Percentiles rank a stretch among this genome's conserved stretches.
phyloP scores from a whole-genome alignment of 2,329 filamentous ascomycete species.

The Diaporthe destruens region DNA sequence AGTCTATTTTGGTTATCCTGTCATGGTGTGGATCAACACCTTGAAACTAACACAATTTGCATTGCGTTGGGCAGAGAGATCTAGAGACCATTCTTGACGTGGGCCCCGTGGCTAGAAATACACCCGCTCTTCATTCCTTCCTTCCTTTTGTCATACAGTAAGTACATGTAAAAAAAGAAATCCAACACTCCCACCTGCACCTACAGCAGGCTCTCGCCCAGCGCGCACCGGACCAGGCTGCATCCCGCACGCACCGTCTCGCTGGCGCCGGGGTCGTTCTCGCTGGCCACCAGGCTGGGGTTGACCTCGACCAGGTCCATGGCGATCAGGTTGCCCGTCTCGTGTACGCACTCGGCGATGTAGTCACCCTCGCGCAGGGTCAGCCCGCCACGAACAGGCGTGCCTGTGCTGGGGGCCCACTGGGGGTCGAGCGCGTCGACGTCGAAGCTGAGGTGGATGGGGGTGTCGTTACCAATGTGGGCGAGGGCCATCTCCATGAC shows the following conservation, averaged over 20 bases:
- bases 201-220: constrained; percentile 90
- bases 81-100: constrained; percentile 23
- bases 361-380: constrained; percentile 96
- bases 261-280: constrained; percentile 72
- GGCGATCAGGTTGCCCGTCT: constrained; percentile 82
- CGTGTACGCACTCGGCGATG: constrained; percentile 89
- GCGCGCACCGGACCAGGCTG: constrained; percentile 88
- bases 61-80: constrained; percentile 2
- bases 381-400: constrained; percentile 91
- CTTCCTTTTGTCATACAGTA: neutral
- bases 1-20: neutral
- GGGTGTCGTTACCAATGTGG: constrained; percentile 93
- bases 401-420: constrained; percentile 96
- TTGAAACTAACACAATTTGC: constrained; percentile 4
- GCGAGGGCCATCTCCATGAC: constrained; percentile 99
- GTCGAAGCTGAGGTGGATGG: constrained; percentile 97
- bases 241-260: constrained; percentile 93
- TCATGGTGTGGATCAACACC: neutral
- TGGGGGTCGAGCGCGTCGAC: constrained; percentile 96
- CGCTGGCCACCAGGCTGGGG: constrained; percentile 72
- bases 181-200: neutral
- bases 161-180: neutral
- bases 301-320: constrained; percentile 89
- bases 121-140: neutral
- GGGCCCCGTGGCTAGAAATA: neutral